Conservation (phyloP, 768 basidiomycete species). For the Tricholoma bakamatsutake region DNA sequence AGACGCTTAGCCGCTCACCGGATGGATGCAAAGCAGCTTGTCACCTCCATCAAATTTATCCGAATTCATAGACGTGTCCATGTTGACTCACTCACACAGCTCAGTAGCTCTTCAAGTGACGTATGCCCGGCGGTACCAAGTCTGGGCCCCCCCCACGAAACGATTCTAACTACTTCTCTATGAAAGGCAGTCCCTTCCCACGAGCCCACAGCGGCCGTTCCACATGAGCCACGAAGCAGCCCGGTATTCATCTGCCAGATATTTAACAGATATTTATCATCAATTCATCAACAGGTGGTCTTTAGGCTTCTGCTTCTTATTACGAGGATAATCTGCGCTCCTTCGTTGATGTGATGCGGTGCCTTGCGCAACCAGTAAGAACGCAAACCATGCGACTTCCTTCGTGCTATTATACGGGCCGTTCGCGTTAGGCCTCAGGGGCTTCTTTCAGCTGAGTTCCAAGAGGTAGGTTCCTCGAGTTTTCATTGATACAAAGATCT, state of each 20-base stretch:
- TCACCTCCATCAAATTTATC: slow-evolving; percentile 1
- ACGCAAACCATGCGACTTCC: not conserved
- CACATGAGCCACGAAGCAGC: not conserved
- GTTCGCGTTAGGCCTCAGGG: not conserved
- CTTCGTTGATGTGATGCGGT: slow-evolving; percentile 1
- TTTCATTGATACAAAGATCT: not conserved
- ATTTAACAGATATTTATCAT: not conserved
- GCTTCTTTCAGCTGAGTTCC: not conserved
- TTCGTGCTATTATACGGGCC: slow-evolving; percentile 2
- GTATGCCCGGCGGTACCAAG: not conserved
- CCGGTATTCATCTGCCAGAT: not conserved
- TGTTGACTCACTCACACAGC: not conserved
- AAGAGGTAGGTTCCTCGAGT: slow-evolving; percentile 1
- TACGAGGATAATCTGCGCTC: slow-evolving; percentile 3
- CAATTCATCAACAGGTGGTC: not conserved
- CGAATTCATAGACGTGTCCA: not conserved
- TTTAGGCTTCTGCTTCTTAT: slow-evolving; percentile 1
- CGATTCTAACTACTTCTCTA: not conserved
- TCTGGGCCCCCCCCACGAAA: not conserved
- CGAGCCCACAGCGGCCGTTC: not conserved
- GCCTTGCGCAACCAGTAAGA: not conserved
- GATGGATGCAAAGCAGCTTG: not conserved
- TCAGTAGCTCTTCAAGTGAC: not conserved
- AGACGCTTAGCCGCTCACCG: not conserved
- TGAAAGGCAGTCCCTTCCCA: not conserved